Conservation (phyloP, 345 rosid species). For the Physaria fendleri region DNA sequence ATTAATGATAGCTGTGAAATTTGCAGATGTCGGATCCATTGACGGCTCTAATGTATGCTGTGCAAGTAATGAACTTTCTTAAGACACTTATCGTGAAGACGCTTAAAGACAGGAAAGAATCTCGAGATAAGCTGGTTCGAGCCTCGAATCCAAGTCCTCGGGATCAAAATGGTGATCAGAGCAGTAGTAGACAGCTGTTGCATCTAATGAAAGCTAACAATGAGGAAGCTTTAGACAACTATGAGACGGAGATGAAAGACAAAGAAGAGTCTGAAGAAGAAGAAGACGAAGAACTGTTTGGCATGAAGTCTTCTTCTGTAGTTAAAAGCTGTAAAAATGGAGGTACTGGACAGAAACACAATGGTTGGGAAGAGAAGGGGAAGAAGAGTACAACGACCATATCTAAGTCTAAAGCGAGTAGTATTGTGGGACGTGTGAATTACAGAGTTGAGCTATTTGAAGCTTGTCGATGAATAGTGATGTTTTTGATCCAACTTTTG, state of each 20-base stretch:
- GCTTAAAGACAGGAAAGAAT: conserved; percentile 61
- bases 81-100: conserved; percentile 61
- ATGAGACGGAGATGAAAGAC: conserved; percentile 19
- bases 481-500: conserved; percentile 15
- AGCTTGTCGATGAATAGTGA: conserved; percentile 51
- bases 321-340: conserved; percentile 32
- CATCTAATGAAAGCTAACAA: conserved; percentile 31
- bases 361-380: conserved; percentile 21
- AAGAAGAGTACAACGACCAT: conserved; percentile 30
- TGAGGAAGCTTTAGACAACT: conserved; percentile 18
- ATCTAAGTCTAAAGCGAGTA: conserved; percentile 39
- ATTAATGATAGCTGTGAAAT: conserved; percentile 6
- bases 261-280: conserved; percentile 35
- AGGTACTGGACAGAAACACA: conserved; percentile 25
- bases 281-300: conserved; percentile 32
- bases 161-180: conserved; percentile 57
- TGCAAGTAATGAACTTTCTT: conserved; percentile 95
- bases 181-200: conserved; percentile 34
- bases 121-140: conserved; percentile 36
- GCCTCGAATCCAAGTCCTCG: conserved; percentile 44
- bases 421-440: conserved; percentile 44
- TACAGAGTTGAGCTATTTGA: conserved; percentile 62
- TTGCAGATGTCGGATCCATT: conserved; percentile 95
- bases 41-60: conserved; percentile 94
- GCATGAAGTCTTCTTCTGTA: conserved; percentile 1